These are phyloP conservation scores for Ogataea allantospora DNA, from an alignment of 805 yeast species.

Conservation along the genomic window DNA sequence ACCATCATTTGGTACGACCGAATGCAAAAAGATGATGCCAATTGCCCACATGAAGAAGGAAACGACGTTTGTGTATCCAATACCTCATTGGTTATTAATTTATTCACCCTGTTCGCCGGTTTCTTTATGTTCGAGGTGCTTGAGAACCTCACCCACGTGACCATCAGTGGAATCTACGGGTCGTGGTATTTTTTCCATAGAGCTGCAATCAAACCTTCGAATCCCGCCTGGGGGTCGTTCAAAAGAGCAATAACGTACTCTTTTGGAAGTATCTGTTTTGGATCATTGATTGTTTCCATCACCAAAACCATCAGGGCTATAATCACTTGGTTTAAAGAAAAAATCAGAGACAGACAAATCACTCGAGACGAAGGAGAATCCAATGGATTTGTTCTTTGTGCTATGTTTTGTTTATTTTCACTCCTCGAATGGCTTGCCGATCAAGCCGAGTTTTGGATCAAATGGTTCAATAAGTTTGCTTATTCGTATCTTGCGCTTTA, in stretches of 20 bases:
- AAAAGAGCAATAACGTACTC: conserved; percentile 77
- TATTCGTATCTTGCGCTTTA: conserved; percentile 84
- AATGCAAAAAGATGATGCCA: conserved; percentile 48
- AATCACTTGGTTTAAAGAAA: conserved; percentile 48
- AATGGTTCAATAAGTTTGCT: conserved; percentile 88
- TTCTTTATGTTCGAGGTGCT: conserved; percentile 80
- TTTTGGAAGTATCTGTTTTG: conserved; percentile 87
- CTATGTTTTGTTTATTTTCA: conserved; percentile 43
- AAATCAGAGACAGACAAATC: conserved; percentile 28
- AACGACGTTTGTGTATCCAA: conserved; percentile 33
- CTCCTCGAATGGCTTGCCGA: conserved; percentile 64
- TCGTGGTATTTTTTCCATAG: conserved; percentile 78
- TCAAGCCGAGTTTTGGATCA: conserved; percentile 43
- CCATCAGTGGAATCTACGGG: conserved; percentile 82
- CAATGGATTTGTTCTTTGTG: conserved; percentile 54
- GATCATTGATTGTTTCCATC: conserved; percentile 69
- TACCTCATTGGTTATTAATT: conserved; percentile 31
- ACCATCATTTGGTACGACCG: conserved; percentile 43
- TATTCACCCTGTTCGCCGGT: conserved; percentile 79
- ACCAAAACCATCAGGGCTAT: conserved; percentile 63
- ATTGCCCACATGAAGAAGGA: conserved; percentile 37
- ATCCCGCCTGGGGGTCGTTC: conserved; percentile 80
- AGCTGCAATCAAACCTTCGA: conserved; percentile 58
- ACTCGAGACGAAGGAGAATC: conserved; percentile 44
- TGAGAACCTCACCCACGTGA: conserved; percentile 75